These are phyloP conservation scores for maize (Zea mays) DNA, from an alignment of 176 grass and related monocot genomes.

Conservation along the genomic window Zm-B73-REFERENCE-NAM-5.0 NC_050105.1:6341501-6342000, in stretches of 20 bases:
- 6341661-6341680: constrained; percentile 80
- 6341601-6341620: constrained; percentile 74
- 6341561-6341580: neutral
- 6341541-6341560: constrained; percentile 22
- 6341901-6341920: constrained; percentile 5
- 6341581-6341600: constrained; percentile 47
- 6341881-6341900: constrained; percentile 15
- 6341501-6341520: constrained; percentile 94
- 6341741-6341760: neutral
- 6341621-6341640: constrained; percentile 90
- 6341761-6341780: neutral
- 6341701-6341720: neutral
- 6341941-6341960: constrained; percentile 65
- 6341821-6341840: constrained; percentile 57
- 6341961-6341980: constrained; percentile 56
- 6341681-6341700: constrained; percentile 47
- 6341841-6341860: constrained; percentile 60
- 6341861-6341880: constrained; percentile 13
- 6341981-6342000: constrained; percentile 45
- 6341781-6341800: constrained; percentile 77
- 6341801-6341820: constrained; percentile 68
- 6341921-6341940: constrained; percentile 51
- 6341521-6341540: constrained; percentile 43
- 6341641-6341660: constrained; percentile 74
- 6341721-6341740: constrained; percentile 13